Base-by-base conservation (phyloP, 768 basidiomycete species). In the Pilatotrama ljubarskyi region DNA sequence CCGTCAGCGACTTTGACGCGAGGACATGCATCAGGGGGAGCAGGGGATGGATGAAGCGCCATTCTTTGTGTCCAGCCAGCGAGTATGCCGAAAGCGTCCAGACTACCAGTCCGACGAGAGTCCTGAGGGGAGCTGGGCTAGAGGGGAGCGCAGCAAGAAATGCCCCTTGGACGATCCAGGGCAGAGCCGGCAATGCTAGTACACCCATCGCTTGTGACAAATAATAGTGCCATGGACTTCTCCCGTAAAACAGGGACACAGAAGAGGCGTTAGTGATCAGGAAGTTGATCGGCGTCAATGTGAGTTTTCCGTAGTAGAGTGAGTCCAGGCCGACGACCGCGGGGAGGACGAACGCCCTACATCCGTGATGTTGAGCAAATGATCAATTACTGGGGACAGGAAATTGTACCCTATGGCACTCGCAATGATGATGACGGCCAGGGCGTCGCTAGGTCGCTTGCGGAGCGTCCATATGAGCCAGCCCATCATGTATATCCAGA, bases 1-100 rank as follows among this genome's bases (percentile, higher is more conserved):
- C 83, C 36, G 84, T 78, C 5, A 96, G 74, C 1, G 90, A 85
- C 62, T 84, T 85, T 0, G 93, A 80, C 11, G 90, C 89, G 60
- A 97, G 80, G 20, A 95, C 64, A 65, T 97, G 88, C 40, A 96
- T 75, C 29, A 93, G 73, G 0, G 97, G 95, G 3, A 98, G 78
- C 18, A 98, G 71, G 0, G 96, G 95, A 64, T 98, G 95, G 7
- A 98, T 76, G 76, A 99, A 98, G 8, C 97, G 82, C 94, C 95
- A 98, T 78, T 99, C 97, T 68, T 98, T 98, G 77, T 99, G 97
- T 1, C 90, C 88, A 1, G 90, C 80, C 3, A 90, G 61, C 8
- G 96, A 98, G 70, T 92, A 94, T 6, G 89, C 70, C 2, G 69
- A 67, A 29, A 87, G 70, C 0, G 88, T 85, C 88, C 90, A 93